A percentile compares a stretch with the other conserved stretches of the same genome.
These are phyloP conservation scores for Alliaria petiolata DNA, from an alignment of 345 rosid species.

Conservation along the genomic window DNA sequence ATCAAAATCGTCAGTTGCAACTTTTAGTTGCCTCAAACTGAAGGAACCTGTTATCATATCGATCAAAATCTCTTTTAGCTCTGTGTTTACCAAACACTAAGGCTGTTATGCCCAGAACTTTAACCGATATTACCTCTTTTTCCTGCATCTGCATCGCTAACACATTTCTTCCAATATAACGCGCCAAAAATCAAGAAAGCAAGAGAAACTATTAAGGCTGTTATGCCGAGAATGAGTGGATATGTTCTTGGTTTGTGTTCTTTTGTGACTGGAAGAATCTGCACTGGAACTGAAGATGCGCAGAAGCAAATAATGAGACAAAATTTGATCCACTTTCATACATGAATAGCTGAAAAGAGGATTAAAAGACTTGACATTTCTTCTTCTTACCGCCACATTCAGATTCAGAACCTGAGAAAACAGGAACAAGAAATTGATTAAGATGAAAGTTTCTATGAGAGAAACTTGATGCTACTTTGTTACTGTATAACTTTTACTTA, in stretches of 20 bases:
- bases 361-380: neutral
- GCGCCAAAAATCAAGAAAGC: constrained; percentile 26
- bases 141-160: neutral
- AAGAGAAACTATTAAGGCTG: constrained; percentile 26
- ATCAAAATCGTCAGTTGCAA: constrained; percentile 33
- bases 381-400: constrained; percentile 32
- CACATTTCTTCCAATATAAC: constrained; percentile 35
- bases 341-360: neutral
- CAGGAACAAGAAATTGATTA: neutral
- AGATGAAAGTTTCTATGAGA: neutral
- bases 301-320: neutral
- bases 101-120: too few species aligned
- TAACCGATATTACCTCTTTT: neutral
- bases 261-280: neutral
- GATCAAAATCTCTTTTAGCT: neutral
- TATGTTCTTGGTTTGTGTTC: neutral
- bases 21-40: constrained; percentile 34
- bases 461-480: neutral
- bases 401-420: constrained; percentile 26
- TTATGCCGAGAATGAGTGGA: constrained; percentile 29
- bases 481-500: neutral
- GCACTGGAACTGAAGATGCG: constrained; percentile 2
- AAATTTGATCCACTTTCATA: neutral
- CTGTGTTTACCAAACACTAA: neutral
- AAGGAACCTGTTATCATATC: constrained; percentile 26